phyloP scores from a whole-genome alignment of 2,329 filamentous ascomycete genomes.

The Colletotrichum nymphaeae region DNA sequence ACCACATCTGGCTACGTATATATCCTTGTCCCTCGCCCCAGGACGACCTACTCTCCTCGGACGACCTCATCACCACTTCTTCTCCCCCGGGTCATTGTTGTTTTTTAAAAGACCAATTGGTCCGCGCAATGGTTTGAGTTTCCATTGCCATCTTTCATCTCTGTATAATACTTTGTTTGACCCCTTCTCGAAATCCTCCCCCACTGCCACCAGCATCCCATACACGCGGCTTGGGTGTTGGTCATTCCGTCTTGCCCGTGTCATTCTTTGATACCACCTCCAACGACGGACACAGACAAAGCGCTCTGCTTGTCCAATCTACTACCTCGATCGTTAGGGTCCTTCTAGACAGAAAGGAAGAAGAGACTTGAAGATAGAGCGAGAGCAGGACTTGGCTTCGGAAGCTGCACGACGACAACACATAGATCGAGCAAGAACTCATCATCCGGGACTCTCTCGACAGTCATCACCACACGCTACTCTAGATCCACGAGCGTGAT shows the following conservation, averaged over 20 bases:
- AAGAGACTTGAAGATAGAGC: slow-evolving; percentile 29
- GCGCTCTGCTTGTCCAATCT: slow-evolving; percentile 19
- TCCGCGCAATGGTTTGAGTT: slow-evolving; percentile 52
- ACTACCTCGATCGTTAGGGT: slow-evolving; percentile 29
- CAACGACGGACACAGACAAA: slow-evolving; percentile 26
- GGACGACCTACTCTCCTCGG: slow-evolving; percentile 41
- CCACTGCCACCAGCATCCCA: slow-evolving; percentile 37
- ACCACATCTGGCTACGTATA: slow-evolving; percentile 50
- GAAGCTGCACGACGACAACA: slow-evolving; percentile 19
- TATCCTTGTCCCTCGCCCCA: slow-evolving; percentile 58
- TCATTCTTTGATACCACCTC: slow-evolving; percentile 33
- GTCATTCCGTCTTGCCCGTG: slow-evolving; percentile 32
- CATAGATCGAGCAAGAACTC: slow-evolving; percentile 1
- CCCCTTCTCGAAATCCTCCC: slow-evolving; percentile 35
- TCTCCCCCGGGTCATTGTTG: slow-evolving; percentile 43
- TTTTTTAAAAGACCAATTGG: slow-evolving; percentile 46
- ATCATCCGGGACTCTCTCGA: slow-evolving; percentile 6
- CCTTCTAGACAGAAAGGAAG: slow-evolving; percentile 32
- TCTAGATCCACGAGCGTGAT: slow-evolving; percentile 25
- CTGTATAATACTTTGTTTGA: slow-evolving; percentile 44
- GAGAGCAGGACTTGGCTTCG: slow-evolving; percentile 24
- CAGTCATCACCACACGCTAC: slow-evolving; percentile 12
- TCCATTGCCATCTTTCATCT: slow-evolving; percentile 32
- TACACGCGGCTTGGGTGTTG: slow-evolving; percentile 35
- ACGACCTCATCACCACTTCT: slow-evolving; percentile 38